A percentile compares a stretch with the other conserved stretches of the same genome.
phyloP scores from a whole-genome alignment of 2,329 filamentous ascomycete species.

The Sporothrix protearum region DNA sequence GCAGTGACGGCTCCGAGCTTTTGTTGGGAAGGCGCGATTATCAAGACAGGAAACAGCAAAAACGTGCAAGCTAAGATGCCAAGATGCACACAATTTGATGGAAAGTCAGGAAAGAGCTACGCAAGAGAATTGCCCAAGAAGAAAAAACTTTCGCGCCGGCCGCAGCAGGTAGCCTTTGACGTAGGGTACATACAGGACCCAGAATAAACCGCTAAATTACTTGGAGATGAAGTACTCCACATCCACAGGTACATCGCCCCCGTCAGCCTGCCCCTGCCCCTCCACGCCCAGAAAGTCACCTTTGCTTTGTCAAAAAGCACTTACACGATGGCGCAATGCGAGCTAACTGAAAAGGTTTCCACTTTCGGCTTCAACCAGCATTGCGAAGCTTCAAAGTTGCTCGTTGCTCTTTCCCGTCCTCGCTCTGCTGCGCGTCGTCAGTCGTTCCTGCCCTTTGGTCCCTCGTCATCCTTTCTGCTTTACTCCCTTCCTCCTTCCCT shows the following conservation, averaged over 20 bases:
- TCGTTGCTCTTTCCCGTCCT: conserved; percentile 16
- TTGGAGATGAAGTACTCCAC: background rate
- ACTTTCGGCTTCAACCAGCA: conserved; percentile 14
- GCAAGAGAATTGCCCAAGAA: background rate
- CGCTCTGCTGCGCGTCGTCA: background rate
- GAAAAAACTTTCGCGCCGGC: conserved; percentile 14
- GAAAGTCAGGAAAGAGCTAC: background rate
- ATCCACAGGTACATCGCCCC: background rate
- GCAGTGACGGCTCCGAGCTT: background rate
- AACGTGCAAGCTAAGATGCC: background rate
- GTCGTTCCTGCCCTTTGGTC: conserved; percentile 1
- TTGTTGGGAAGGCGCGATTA: background rate
- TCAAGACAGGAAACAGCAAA: background rate
- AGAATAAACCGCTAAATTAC: background rate
- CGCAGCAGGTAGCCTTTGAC: background rate
- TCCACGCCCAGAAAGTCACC: background rate
- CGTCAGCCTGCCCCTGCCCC: conserved; percentile 6
- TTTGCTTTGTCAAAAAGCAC: conserved; percentile 21
- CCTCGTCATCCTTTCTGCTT: background rate
- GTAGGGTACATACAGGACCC: background rate
- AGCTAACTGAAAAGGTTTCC: conserved; percentile 26
- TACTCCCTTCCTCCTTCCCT: background rate
- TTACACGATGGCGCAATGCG: conserved; percentile 30
- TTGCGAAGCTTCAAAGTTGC: background rate
- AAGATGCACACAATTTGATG: background rate